Base-by-base conservation (phyloP, 1,284 basidiomycete genomes). In the Singerocomus inundabilis region DNA sequence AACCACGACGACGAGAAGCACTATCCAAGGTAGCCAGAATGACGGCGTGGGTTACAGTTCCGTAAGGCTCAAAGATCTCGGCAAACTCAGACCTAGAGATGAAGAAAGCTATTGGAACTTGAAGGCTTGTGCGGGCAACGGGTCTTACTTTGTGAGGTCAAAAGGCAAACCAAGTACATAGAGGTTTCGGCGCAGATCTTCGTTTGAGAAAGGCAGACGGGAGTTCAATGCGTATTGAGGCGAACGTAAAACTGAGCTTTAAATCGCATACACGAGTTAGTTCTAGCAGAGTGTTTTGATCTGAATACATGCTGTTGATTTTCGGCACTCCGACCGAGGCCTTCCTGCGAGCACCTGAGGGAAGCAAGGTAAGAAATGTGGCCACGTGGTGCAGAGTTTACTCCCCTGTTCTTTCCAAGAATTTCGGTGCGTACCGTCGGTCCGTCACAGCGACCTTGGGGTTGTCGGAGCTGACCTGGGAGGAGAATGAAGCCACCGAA, bases 151-250 rank as follows among this genome's bases (percentile, higher is more conserved):
- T 28, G 81, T 83, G 29, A 90, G 73, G 57, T 85, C 82, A 59
- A 88, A 88, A 5, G 88, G 88, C 42, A 90, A 65, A 15, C 88
- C 88, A 21, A 90, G 79, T 28, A 90, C 87, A 57, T 90, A 90
- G 39, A 90, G 78, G 62, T 90, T 90, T 50, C 87, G 78, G 44
- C 88, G 84, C 49, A 66, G 61, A 57, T 88, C 86, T 30, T 68
- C 53, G 9, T 70, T 71, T 28, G 64, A 72, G 49, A 48, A 38
- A 57, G 33, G 29, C 32, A 13, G 28, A 44, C 57, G 57, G 28
- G 34, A 10, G 37, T 52, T 53, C 46, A 15, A 46, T 36, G 49
- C 48, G 11, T 63, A 51, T 18, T 50, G 48, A 25, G 52, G 29
- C 34, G 45, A 53, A 44, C 49, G 59, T 38, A 55, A 56, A 52